Conservation (phyloP, 306 rosid genomes). For the Medicago ruthenica region DNA sequence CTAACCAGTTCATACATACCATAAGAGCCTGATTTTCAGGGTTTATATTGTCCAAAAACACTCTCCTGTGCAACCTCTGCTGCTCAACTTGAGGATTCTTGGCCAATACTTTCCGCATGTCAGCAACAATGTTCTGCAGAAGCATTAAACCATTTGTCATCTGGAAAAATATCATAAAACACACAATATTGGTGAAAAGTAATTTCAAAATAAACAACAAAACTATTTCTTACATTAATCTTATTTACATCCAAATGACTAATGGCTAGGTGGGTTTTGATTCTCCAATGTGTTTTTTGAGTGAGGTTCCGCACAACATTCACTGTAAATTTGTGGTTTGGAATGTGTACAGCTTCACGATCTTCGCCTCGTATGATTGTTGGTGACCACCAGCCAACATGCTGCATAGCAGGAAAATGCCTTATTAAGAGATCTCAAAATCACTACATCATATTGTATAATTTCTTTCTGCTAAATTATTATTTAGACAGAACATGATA, state of each 20-base stretch:
- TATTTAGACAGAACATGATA: constrained; percentile 8
- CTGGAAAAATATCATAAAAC: constrained; percentile 22
- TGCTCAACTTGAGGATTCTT: constrained; percentile 97
- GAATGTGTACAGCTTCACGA: constrained; percentile 97
- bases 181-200: constrained; percentile 30
- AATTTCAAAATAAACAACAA: constrained; percentile 14
- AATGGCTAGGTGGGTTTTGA: constrained; percentile 90
- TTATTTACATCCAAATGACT: constrained; percentile 92
- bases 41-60: constrained; percentile 80
- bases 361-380: constrained; percentile 95
- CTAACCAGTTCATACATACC: constrained; percentile 65
- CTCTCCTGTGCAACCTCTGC: constrained; percentile 95
- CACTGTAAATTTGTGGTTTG: constrained; percentile 94
- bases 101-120: constrained; percentile 95
- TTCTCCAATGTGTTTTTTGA: constrained; percentile 98
- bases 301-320: constrained; percentile 87
- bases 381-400: constrained; percentile 99
- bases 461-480: constrained; percentile 13
- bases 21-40: constrained; percentile 88
- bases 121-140: constrained; percentile 89
- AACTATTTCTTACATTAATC: constrained; percentile 71
- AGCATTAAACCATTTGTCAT: constrained; percentile 39
- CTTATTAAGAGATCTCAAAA: constrained; percentile 30
- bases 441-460: constrained; percentile 24
- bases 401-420: constrained; percentile 60